These are phyloP conservation scores for Gynostemma pentaphyllum DNA, from an alignment of 306 rosid species.

Conservation along the genomic window DNA sequence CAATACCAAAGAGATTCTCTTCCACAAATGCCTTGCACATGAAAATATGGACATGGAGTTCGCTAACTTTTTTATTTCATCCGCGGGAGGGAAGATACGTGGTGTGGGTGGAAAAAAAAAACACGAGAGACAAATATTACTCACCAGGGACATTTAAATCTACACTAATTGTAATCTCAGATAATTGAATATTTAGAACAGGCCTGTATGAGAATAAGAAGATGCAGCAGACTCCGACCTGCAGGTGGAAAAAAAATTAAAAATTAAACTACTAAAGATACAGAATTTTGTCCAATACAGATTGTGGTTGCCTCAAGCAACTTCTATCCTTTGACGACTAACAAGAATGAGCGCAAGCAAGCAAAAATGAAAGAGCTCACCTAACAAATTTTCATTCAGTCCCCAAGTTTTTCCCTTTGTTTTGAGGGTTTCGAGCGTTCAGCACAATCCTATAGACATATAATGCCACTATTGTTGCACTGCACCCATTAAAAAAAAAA, in stretches of 20 bases:
- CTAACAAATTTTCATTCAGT: conserved; percentile 9
- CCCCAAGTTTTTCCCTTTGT: conserved; percentile 31
- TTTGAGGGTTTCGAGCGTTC: conserved; percentile 29
- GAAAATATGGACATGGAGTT: too few species aligned
- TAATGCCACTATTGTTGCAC: conserved; percentile 61
- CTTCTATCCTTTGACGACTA: not conserved
- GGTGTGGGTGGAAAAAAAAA: too few species aligned
- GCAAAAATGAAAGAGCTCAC: not conserved
- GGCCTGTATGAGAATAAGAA: not conserved
- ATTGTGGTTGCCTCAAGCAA: not conserved
- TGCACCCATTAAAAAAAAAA: conserved; percentile 34
- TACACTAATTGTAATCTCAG: not conserved
- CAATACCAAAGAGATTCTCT: too few species aligned
- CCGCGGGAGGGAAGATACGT: too few species aligned
- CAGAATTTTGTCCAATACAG: not conserved
- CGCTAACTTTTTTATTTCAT: too few species aligned
- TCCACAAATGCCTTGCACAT: too few species aligned
- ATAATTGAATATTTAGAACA: not conserved
- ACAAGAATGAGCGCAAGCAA: not conserved
- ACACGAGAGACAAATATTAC: too few species aligned
- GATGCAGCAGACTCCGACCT: not conserved
- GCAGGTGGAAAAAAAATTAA: not conserved
- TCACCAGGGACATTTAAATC: too few species aligned
- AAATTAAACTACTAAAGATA: not conserved
- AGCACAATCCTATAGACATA: conserved; percentile 45